A percentile compares a stretch with the other conserved stretches of the same genome.
phyloP scores from a whole-genome alignment of 352 stramenopile genomes.

The Phytopythium vexans region DNA sequence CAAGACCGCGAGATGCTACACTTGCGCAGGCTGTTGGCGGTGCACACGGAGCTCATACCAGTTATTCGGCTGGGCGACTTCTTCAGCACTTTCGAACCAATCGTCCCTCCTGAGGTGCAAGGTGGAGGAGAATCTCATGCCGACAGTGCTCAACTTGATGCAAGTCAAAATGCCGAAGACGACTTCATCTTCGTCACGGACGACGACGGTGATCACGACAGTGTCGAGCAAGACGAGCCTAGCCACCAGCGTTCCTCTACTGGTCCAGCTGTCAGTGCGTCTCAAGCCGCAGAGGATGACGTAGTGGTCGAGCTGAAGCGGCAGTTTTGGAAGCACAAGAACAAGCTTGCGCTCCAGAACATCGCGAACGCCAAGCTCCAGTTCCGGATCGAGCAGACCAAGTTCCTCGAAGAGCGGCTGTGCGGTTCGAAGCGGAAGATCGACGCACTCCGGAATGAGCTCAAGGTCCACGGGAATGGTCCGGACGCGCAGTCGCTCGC shows the following conservation, averaged over 20 bases:
- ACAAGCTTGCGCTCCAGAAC: constrained; percentile 11
- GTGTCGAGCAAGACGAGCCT: neutral
- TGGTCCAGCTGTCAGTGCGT: neutral
- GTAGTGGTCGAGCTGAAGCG: constrained; percentile 6
- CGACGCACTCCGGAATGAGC: constrained; percentile 14
- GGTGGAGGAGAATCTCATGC: neutral
- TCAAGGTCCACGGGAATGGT: neutral
- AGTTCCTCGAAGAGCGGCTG: constrained; percentile 16
- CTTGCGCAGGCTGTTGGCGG: constrained; percentile 2
- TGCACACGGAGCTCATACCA: neutral
- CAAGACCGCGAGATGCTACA: constrained; percentile 1
- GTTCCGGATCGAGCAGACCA: constrained; percentile 12
- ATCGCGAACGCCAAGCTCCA: constrained; percentile 18
- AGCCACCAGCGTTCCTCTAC: neutral
- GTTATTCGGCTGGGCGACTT: constrained; percentile 4
- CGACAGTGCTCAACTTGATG: neutral
- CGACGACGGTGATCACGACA: constrained; percentile 7
- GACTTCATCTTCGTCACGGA: constrained; percentile 6
- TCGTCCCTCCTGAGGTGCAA: neutral
- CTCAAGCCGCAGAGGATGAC: neutral
- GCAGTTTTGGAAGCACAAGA: constrained; percentile 17
- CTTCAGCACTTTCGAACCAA: constrained; percentile 10
- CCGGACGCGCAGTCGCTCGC: constrained; percentile 2
- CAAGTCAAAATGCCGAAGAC: neutral
- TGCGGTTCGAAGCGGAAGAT: constrained; percentile 19